phyloP scores from a whole-genome alignment of 2,329 filamentous ascomycete species.

The Pseudocercospora fijiensis region DNA sequence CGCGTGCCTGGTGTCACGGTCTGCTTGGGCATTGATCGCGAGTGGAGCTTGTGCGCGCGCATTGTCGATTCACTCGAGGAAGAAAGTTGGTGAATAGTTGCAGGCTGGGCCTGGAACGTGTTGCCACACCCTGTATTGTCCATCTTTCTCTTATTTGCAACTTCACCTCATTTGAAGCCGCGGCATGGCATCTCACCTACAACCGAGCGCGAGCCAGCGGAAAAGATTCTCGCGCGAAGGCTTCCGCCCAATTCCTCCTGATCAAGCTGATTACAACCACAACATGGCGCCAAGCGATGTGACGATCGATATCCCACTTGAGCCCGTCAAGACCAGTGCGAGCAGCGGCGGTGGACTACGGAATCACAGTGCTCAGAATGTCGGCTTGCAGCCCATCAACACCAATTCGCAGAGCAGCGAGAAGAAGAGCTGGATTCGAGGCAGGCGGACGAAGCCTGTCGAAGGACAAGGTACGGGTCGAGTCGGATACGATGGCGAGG shows the following conservation, averaged over 20 bases:
- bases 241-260: constrained; percentile 28
- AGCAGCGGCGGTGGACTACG: constrained; percentile 45
- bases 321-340: constrained; percentile 52
- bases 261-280: constrained; percentile 21
- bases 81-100: neutral
- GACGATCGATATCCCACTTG: constrained; percentile 62
- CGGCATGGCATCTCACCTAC: constrained; percentile 24
- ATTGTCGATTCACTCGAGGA: neutral
- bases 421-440: constrained; percentile 41
- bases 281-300: constrained; percentile 47
- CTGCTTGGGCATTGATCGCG: neutral
- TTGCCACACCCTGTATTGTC: neutral
- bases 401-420: constrained; percentile 36
- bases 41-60: neutral
- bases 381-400: constrained; percentile 28
- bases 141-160: neutral
- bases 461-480: constrained; percentile 30
- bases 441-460: constrained; percentile 38
- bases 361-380: constrained; percentile 41
- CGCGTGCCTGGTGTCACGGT: neutral
- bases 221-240: constrained; percentile 37
- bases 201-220: constrained; percentile 19
- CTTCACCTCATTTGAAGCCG: neutral
- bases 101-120: constrained; percentile 5
- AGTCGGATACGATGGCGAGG: constrained; percentile 47